Evolutionary conservation across 176 grass and related monocot genomes (phyloP).

Genomic region (Ensete ventricosum): DNA sequence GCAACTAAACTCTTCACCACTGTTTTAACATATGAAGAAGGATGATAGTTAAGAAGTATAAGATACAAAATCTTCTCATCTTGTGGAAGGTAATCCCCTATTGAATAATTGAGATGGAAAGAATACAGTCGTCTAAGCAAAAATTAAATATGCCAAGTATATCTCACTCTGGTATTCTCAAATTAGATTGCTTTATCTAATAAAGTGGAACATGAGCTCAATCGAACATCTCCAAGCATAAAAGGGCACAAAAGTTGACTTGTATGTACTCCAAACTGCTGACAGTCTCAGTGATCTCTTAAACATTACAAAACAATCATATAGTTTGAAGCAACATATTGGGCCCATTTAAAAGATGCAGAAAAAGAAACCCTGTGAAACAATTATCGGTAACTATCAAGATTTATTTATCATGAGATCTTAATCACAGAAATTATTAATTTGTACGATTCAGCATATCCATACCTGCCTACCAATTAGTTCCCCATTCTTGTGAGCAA

Average conservation of each 20-base stretch:
- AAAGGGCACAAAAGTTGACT: neutral
- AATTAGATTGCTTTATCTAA: neutral
- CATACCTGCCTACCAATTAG: conserved; percentile 69
- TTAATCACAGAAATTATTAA: neutral
- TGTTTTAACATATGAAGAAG: too few species aligned
- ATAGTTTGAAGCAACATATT: too few species aligned
- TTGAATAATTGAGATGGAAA: too few species aligned
- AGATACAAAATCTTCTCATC: too few species aligned
- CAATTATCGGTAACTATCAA: neutral
- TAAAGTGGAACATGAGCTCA: neutral
- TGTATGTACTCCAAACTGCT: neutral
- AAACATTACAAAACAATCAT: too few species aligned
- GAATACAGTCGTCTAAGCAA: neutral
- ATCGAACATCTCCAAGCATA: neutral
- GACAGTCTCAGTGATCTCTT: neutral
- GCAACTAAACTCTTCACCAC: too few species aligned
- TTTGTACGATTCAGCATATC: neutral
- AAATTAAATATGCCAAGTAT: neutral
- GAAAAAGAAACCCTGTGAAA: too few species aligned
- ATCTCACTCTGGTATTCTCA: neutral
- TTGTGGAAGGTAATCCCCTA: too few species aligned
- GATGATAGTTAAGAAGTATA: too few species aligned
- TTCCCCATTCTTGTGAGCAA: conserved; percentile 72
- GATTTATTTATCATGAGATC: neutral
- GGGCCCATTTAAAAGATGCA: too few species aligned